phyloP scores from a whole-genome alignment of 2,329 filamentous ascomycete genomes.

The Aspergillus unguis region DNA sequence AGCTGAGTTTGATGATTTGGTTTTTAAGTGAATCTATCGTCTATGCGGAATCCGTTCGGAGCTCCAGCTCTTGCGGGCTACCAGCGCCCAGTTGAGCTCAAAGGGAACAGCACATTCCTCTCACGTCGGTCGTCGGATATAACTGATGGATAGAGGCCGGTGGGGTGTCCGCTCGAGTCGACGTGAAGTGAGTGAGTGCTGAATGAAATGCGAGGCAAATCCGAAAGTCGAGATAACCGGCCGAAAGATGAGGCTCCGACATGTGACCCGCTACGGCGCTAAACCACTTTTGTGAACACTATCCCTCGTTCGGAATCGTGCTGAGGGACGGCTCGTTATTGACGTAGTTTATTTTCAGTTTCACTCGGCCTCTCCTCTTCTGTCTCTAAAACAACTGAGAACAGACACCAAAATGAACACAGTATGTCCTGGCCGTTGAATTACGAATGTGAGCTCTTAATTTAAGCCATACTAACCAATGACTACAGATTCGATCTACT shows the following conservation, averaged over 20 bases:
- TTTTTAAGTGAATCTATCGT: not conserved
- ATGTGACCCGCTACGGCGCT: not conserved
- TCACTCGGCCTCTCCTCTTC: not conserved
- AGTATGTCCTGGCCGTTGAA: constrained; percentile 34
- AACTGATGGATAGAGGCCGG: no score
- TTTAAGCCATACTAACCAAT: constrained; percentile 11
- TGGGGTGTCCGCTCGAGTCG: no score
- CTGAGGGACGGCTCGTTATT: constrained; percentile 9
- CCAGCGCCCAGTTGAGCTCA: constrained; percentile 21
- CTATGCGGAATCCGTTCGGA: constrained; percentile 7
- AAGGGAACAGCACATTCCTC: constrained; percentile 6
- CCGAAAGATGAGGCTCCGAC: constrained; percentile 21
- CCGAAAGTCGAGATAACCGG: not conserved
- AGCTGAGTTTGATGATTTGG: constrained; percentile 4
- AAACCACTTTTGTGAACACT: not conserved
- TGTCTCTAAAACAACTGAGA: not conserved
- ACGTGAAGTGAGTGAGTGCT: not conserved
- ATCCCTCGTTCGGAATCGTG: not conserved
- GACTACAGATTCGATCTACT: constrained; percentile 54
- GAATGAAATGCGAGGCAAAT: not conserved
- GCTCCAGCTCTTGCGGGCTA: constrained; percentile 15
- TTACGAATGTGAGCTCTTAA: not conserved
- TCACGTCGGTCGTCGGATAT: not conserved
- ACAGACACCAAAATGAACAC: constrained; percentile 48
- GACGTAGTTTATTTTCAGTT: constrained; percentile 20